Evolutionary conservation across 1,139 yeast species (phyloP).

Genomic region (Komagataea norvegica): DNA sequence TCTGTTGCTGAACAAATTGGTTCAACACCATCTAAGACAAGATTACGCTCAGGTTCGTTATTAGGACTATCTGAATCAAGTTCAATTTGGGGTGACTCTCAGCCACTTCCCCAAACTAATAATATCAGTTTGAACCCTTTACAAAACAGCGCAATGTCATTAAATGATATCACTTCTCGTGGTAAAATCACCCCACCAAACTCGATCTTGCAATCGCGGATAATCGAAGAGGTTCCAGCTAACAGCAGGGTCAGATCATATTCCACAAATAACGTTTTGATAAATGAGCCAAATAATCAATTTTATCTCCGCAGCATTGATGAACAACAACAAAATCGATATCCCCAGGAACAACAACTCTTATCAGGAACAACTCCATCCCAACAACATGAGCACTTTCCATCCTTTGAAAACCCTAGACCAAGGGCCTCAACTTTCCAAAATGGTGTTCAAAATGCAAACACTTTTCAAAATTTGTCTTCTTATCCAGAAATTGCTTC

Average conservation of each 20-base stretch:
- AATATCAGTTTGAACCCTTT: slow-evolving; percentile 3
- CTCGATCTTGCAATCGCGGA: slow-evolving; percentile 8
- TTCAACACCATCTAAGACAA: slow-evolving; percentile 18
- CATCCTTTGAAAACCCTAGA: slow-evolving; percentile 25
- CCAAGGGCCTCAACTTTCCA: slow-evolving; percentile 40
- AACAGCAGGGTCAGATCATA: slow-evolving; percentile 42
- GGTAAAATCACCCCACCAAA: slow-evolving; percentile 18
- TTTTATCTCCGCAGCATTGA: slow-evolving; percentile 18
- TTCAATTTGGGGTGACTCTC: slow-evolving; percentile 26
- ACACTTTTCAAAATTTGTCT: slow-evolving; percentile 13
- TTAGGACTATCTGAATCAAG: slow-evolving; percentile 28
- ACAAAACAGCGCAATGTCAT: slow-evolving; percentile 6
- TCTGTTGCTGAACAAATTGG: slow-evolving; percentile 12
- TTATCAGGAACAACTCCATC: slow-evolving; percentile 2
- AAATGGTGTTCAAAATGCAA: slow-evolving; percentile 20
- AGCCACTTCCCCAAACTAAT: slow-evolving; percentile 1
- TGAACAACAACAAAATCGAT: slow-evolving; percentile 11
- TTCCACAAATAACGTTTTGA: slow-evolving; percentile 33
- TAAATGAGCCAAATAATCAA: slow-evolving; percentile 17
- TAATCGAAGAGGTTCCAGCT: slow-evolving; percentile 16
- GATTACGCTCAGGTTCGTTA: slow-evolving; percentile 29
- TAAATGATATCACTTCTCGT: slow-evolving; percentile 7
- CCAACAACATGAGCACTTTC: slow-evolving; percentile 9
- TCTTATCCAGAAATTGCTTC: slow-evolving; percentile 12
- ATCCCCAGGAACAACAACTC: slow-evolving; percentile 2